phyloP scores from a whole-genome alignment of 345 rosid genomes.

The Salix suchowensis region DNA sequence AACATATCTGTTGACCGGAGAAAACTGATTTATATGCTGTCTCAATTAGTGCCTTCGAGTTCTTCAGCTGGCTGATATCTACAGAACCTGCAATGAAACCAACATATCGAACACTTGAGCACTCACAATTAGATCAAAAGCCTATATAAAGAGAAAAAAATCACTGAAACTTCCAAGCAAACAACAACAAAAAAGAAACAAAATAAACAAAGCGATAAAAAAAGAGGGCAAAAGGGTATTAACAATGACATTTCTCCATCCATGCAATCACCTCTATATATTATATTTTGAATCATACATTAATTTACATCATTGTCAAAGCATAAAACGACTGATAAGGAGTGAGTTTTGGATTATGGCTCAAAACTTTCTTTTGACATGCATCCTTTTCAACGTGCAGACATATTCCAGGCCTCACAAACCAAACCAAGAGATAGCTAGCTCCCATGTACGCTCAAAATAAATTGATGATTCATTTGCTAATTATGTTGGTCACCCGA shows the following conservation, averaged over 20 bases:
- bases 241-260: neutral
- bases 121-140: neutral
- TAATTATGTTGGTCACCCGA: neutral
- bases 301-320: neutral
- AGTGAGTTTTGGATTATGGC: neutral
- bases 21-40: neutral
- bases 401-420: neutral
- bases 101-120: neutral
- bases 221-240: neutral
- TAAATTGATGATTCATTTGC: neutral
- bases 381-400: neutral
- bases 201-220: neutral
- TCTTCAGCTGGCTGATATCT: neutral
- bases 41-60: neutral
- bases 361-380: neutral
- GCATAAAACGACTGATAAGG: neutral
- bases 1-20: conserved; percentile 8
- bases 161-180: neutral
- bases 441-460: neutral
- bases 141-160: neutral
- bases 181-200: neutral
- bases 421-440: neutral
- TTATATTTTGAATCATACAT: neutral
- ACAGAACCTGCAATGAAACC: neutral
- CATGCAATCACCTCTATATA: neutral